phyloP scores from a whole-genome alignment of 495 filamentous ascomycete genomes.

The Daldinia childiae region DNA sequence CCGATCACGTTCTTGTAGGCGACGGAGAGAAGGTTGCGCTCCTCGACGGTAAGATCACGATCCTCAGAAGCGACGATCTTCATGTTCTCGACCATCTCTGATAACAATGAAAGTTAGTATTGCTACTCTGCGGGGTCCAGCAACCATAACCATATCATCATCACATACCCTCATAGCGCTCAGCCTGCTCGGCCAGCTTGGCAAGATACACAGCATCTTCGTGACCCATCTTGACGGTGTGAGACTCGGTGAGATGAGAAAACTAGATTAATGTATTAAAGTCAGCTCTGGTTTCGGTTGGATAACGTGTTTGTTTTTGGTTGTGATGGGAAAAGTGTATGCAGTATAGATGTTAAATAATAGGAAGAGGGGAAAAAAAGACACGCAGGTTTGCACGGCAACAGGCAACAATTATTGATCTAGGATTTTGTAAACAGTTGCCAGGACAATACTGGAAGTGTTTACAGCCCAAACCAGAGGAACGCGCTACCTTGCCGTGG shows the following conservation, averaged over 20 bases:
- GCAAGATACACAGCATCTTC: constrained; percentile 99
- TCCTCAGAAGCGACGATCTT: constrained; percentile 97
- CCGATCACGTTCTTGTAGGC: constrained; percentile 99
- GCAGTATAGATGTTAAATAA: constrained; percentile 3
- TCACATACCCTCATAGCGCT: constrained; percentile 97
- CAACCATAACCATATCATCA: constrained; percentile 1
- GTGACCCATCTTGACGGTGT: constrained; percentile 86
- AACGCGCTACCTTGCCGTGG: constrained; percentile 30
- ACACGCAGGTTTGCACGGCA: constrained; percentile 14
- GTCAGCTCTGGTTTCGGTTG: constrained; percentile 17
- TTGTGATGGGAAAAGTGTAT: constrained; percentile 32
- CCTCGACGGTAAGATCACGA: constrained; percentile 97
- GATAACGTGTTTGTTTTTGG: constrained; percentile 15
- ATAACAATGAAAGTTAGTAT: constrained; percentile 38
- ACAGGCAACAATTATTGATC: not conserved
- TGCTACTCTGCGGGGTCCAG: constrained; percentile 9
- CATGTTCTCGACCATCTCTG: constrained; percentile 99
- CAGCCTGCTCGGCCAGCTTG: constrained; percentile 99
- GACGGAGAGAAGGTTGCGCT: constrained; percentile 98
- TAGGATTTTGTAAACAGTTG: constrained; percentile 1
- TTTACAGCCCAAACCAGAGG: constrained; percentile 12
- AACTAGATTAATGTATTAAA: constrained; percentile 21
- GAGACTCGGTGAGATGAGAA: constrained; percentile 22
- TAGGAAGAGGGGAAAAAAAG: constrained; percentile 14
- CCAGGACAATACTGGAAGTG: constrained; percentile 1